Evolutionary conservation across 1,284 basidiomycete genomes (phyloP).

Genomic region (Cryptococcus jaspeensis): DNA sequence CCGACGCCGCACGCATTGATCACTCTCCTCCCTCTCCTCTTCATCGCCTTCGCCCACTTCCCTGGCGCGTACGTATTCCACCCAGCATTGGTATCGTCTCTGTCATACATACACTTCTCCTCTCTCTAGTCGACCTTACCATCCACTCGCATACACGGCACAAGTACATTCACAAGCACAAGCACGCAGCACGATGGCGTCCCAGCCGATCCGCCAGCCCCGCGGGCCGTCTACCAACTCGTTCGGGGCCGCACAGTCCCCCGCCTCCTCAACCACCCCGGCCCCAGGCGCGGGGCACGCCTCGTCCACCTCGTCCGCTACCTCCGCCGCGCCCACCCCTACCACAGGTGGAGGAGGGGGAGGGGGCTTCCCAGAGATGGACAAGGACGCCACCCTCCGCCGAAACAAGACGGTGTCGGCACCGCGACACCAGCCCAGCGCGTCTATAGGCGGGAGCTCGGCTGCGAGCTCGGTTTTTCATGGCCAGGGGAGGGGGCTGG

Average conservation of each 20-base stretch:
- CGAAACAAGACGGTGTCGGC: slow-evolving; percentile 40
- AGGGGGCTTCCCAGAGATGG: slow-evolving; percentile 33
- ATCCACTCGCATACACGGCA: neutral
- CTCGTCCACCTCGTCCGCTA: too few relatives aligned
- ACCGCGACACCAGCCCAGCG: slow-evolving; percentile 27
- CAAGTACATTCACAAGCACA: neutral
- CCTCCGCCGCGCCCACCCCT: neutral
- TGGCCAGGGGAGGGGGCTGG: slow-evolving; percentile 8
- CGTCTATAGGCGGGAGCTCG: slow-evolving; percentile 28
- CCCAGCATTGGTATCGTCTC: neutral
- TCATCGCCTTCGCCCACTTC: neutral
- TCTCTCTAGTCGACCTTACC: too few relatives aligned
- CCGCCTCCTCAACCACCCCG: neutral
- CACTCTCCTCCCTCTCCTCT: neutral
- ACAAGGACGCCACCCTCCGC: slow-evolving; percentile 33
- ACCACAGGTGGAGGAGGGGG: too few relatives aligned
- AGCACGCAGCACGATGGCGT: slow-evolving; percentile 14
- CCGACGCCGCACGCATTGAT: too few relatives aligned
- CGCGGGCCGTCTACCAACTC: slow-evolving; percentile 40
- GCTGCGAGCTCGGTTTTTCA: slow-evolving; percentile 30
- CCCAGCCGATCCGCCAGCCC: slow-evolving; percentile 42
- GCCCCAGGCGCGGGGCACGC: slow-evolving; percentile 5
- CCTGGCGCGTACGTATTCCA: neutral
- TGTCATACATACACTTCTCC: neutral
- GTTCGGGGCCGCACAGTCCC: slow-evolving; percentile 11